phyloP scores from a whole-genome alignment of 2,329 filamentous ascomycete species.

The Pochonia chlamydosporia region DNA sequence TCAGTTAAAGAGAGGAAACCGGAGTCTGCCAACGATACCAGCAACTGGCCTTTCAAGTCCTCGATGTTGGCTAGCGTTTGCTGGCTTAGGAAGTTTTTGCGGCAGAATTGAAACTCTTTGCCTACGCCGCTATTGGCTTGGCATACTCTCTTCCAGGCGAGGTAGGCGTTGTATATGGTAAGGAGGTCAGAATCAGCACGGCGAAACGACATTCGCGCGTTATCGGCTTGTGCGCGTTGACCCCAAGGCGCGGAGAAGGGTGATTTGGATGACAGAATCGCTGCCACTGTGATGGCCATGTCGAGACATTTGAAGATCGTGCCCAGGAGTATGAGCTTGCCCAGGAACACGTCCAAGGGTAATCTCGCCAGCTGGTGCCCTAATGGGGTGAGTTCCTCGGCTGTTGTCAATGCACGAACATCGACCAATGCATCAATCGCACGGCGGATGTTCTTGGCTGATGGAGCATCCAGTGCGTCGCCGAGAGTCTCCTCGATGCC shows the following conservation, averaged over 20 bases:
- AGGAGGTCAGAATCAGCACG: slow-evolving; percentile 86
- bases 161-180: slow-evolving; percentile 91
- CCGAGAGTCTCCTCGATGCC: slow-evolving; percentile 86
- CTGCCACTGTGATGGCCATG: slow-evolving; percentile 84
- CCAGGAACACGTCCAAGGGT: slow-evolving; percentile 88
- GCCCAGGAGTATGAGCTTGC: slow-evolving; percentile 85
- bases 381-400: slow-evolving; percentile 80
- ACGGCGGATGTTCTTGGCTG: slow-evolving; percentile 83
- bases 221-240: slow-evolving; percentile 74
- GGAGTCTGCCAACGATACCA: slow-evolving; percentile 79
- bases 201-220: slow-evolving; percentile 71
- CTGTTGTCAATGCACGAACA: slow-evolving; percentile 76
- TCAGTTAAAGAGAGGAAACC: slow-evolving; percentile 72
- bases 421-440: slow-evolving; percentile 92
- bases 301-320: slow-evolving; percentile 87
- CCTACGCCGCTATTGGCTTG: slow-evolving; percentile 53
- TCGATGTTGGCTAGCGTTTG: slow-evolving; percentile 89
- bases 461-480: slow-evolving; percentile 84
- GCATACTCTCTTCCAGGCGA: slow-evolving; percentile 80
- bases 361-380: slow-evolving; percentile 82
- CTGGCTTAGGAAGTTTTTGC: slow-evolving; percentile 88
- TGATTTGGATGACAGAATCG: slow-evolving; percentile 89
- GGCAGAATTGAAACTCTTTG: slow-evolving; percentile 85
- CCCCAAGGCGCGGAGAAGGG: slow-evolving; percentile 87
- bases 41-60: slow-evolving; percentile 86